Evolutionary conservation across 805 yeast species (phyloP).

Genomic region (Ogataea henricii): DNA sequence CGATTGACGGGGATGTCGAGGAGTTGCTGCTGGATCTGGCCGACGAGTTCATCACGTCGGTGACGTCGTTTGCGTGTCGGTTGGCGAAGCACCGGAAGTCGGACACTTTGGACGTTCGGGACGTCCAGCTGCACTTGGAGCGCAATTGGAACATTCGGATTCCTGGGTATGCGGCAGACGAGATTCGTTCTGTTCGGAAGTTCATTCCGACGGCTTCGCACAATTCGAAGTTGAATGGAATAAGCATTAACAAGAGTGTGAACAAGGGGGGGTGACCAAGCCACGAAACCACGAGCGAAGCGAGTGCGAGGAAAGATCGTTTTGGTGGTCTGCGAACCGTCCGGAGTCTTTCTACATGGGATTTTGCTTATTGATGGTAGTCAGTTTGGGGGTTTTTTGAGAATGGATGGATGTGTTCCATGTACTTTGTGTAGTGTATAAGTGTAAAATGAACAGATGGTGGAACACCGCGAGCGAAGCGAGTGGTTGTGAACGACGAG

Average conservation of each 20-base stretch:
- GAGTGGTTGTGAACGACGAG: too few relatives aligned
- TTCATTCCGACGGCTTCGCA: conserved; percentile 67
- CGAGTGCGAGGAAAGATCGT: too few relatives aligned
- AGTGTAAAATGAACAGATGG: background rate
- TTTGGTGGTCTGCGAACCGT: too few relatives aligned
- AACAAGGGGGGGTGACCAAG: conserved; percentile 46
- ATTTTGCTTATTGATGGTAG: background rate
- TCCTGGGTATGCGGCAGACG: conserved; percentile 93
- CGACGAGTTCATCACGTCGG: conserved; percentile 90
- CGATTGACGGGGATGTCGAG: conserved; percentile 94
- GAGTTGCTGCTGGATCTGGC: conserved; percentile 89
- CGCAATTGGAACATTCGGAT: conserved; percentile 93
- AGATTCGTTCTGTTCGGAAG: conserved; percentile 74
- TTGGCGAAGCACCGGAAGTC: conserved; percentile 92
- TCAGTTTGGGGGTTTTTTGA: background rate
- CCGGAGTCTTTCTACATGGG: too few relatives aligned
- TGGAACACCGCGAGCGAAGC: too few relatives aligned
- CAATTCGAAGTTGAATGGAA: conserved; percentile 68
- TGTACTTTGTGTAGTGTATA: background rate
- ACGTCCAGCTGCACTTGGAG: conserved; percentile 88
- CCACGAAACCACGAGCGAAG: too few relatives aligned
- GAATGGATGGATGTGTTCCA: background rate
- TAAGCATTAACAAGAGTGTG: conserved; percentile 63
- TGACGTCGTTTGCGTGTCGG: conserved; percentile 90
- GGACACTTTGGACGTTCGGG: conserved; percentile 83